Conservation (phyloP, 2,329 filamentous ascomycete species). For the Aspergillus nomiae region DNA sequence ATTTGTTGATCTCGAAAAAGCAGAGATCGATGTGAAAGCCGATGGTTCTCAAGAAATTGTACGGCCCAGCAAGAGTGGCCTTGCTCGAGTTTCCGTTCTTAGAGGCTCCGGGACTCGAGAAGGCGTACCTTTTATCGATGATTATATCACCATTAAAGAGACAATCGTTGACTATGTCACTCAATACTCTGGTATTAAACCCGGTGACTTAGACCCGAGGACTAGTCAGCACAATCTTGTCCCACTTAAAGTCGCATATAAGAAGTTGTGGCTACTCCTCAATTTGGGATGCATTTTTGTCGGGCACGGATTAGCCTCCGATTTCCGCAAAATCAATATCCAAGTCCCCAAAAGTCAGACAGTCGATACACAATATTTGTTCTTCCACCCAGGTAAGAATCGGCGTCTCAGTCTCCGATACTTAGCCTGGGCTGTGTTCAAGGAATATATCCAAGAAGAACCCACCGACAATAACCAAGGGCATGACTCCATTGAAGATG, state of each 20-base stretch:
- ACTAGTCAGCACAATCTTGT: constrained; percentile 81
- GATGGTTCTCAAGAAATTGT: constrained; percentile 92
- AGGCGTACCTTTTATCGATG: constrained; percentile 89
- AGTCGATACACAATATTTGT: constrained; percentile 91
- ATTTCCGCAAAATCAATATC: constrained; percentile 98
- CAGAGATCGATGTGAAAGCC: constrained; percentile 94
- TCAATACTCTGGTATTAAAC: constrained; percentile 86
- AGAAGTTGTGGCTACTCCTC: constrained; percentile 94
- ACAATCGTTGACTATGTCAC: constrained; percentile 95
- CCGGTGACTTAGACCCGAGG: constrained; percentile 78
- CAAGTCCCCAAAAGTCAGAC: constrained; percentile 88
- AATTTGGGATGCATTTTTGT: constrained; percentile 94
- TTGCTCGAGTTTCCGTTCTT: constrained; percentile 90
- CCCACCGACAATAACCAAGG: constrained; percentile 52
- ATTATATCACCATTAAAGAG: constrained; percentile 91
- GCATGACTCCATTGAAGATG: constrained; percentile 96
- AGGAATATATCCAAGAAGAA: constrained; percentile 89
- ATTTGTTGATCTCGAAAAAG: constrained; percentile 88
- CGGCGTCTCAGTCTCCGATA: constrained; percentile 91
- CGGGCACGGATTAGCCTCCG: constrained; percentile 88
- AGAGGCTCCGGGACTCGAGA: constrained; percentile 75
- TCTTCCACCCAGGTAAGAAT: constrained; percentile 76
- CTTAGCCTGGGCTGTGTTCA: constrained; percentile 85
- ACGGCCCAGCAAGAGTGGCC: constrained; percentile 82
- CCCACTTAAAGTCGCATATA: constrained; percentile 88